Conservation (phyloP, 1,284 basidiomycete species). For the Chalciporus piperatoides region DNA sequence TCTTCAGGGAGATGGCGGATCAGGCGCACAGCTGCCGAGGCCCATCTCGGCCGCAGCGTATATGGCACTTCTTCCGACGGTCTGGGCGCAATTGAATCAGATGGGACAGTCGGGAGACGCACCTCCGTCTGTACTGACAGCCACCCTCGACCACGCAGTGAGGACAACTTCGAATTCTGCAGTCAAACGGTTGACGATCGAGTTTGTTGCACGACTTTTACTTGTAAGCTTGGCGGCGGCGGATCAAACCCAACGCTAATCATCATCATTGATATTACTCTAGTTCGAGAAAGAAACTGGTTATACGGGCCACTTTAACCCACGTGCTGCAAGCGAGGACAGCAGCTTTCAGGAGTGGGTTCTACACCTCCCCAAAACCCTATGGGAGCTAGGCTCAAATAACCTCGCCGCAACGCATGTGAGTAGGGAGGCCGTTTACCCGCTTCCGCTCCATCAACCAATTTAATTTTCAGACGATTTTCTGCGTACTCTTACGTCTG, state of each 20-base stretch:
- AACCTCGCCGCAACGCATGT: constrained; percentile 60
- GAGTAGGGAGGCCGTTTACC: constrained; percentile 15
- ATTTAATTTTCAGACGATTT: constrained; percentile 44
- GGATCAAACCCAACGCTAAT: not conserved
- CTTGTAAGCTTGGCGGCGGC: constrained; percentile 46
- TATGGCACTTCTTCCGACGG: constrained; percentile 68
- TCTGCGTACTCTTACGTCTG: constrained; percentile 60
- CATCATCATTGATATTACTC: not conserved
- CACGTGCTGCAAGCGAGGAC: constrained; percentile 32
- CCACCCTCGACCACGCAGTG: constrained; percentile 56
- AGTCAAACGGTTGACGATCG: constrained; percentile 61
- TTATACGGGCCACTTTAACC: constrained; percentile 50
- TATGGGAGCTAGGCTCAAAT: constrained; percentile 78
- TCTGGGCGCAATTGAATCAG: constrained; percentile 76
- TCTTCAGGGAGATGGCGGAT: constrained; percentile 54
- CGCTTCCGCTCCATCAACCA: constrained; percentile 13
- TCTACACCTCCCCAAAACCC: constrained; percentile 63
- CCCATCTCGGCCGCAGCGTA: constrained; percentile 64
- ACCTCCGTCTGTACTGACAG: constrained; percentile 41
- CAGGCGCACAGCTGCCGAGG: constrained; percentile 38
- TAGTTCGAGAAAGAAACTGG: constrained; percentile 62
- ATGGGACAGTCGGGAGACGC: constrained; percentile 19
- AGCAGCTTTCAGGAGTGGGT: constrained; percentile 60
- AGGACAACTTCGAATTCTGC: constrained; percentile 53
- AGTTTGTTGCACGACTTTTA: constrained; percentile 67